Evolutionary conservation across 2,329 filamentous ascomycete genomes (phyloP).

Genomic region (Exophiala viscosa): DNA sequence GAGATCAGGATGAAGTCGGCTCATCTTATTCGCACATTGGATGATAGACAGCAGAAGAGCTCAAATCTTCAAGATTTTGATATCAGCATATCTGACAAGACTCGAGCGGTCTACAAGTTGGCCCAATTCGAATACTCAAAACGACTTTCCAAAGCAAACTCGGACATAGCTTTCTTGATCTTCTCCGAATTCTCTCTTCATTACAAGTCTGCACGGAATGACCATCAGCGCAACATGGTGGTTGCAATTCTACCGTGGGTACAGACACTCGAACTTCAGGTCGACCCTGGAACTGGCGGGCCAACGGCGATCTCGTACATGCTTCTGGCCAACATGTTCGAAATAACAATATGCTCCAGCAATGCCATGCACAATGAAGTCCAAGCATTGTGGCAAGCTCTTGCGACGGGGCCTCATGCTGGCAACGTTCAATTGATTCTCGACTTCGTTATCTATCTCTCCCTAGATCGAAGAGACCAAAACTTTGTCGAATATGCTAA

Average conservation of each 20-base stretch:
- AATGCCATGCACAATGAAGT: conserved; percentile 91
- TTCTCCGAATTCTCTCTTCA: conserved; percentile 94
- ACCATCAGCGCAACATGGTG: conserved; percentile 87
- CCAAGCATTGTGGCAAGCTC: conserved; percentile 92
- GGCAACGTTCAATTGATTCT: conserved; percentile 93
- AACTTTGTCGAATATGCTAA: conserved; percentile 98
- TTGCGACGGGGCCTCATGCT: conserved; percentile 86
- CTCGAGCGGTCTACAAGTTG: conserved; percentile 93
- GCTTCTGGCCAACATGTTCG: conserved; percentile 86
- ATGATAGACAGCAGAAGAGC: conserved; percentile 76
- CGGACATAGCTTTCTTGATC: conserved; percentile 84
- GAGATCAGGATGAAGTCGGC: conserved; percentile 86
- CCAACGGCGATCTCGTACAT: conserved; percentile 92
- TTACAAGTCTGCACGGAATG: conserved; percentile 80
- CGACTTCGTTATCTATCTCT: conserved; percentile 93
- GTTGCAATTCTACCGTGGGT: conserved; percentile 95
- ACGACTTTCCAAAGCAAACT: conserved; percentile 79
- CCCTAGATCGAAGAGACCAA: conserved; percentile 88
- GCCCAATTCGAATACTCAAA: conserved; percentile 97
- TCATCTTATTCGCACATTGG: conserved; percentile 72
- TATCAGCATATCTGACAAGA: conserved; percentile 97
- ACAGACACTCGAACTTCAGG: conserved; percentile 84
- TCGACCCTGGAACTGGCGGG: conserved; percentile 79
- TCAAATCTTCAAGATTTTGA: conserved; percentile 96
- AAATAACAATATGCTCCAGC: conserved; percentile 92